Conservation (phyloP, 441 rosid genomes). For the Pelargonium myrrhifolium region DNA sequence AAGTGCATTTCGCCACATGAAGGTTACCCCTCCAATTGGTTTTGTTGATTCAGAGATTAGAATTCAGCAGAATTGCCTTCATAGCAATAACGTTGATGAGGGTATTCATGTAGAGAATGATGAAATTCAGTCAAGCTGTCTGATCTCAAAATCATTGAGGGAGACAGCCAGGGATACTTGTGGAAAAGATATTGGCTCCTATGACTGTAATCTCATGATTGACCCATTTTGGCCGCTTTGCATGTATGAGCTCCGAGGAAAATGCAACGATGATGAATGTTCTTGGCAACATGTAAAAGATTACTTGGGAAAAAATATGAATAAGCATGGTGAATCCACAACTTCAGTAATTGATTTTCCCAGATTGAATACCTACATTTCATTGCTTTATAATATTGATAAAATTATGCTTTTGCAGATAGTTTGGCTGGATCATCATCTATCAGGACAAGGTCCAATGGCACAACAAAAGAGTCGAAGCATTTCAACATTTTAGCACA, state of each 20-base stretch:
- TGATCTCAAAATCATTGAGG: constrained; percentile 24
- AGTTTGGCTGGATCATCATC: constrained; percentile 31
- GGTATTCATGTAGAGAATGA: constrained; percentile 26
- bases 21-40: constrained; percentile 26
- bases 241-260: constrained; percentile 91
- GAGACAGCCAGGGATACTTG: constrained; percentile 22
- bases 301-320: constrained; percentile 29
- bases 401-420: constrained; percentile 41
- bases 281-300: constrained; percentile 87
- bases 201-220: constrained; percentile 41
- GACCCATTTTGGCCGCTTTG: constrained; percentile 88
- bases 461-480: constrained; percentile 29
- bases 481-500: constrained; percentile 26
- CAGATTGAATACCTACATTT: constrained; percentile 14
- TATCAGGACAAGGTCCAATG: constrained; percentile 25
- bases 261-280: constrained; percentile 89
- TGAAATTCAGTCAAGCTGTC: constrained; percentile 24
- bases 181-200: constrained; percentile 38
- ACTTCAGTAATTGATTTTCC: constrained; percentile 33
- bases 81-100: constrained; percentile 16
- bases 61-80: constrained; percentile 25
- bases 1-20: constrained; percentile 55
- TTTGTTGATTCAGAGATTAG: constrained; percentile 23
- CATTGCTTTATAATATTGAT: constrained; percentile 21
- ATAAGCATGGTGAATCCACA: constrained; percentile 34